A percentile compares a stretch with the other conserved stretches of the same genome.
phyloP scores from a whole-genome alignment of 768 basidiomycete genomes.

The Neoboletus brunneissimus region DNA sequence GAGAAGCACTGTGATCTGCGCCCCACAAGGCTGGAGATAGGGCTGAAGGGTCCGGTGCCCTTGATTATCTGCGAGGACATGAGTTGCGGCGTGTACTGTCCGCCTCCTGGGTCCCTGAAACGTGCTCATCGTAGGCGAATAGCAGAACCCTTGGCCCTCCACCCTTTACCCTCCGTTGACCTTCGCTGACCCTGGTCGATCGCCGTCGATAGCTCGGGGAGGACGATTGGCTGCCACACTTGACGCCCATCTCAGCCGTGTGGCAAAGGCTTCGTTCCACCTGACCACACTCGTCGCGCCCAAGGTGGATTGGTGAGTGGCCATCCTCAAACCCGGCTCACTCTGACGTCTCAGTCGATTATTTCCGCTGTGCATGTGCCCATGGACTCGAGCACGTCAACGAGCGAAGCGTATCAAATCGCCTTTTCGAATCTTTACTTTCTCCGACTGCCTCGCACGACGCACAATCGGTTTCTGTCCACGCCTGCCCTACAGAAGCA shows the following conservation, averaged over 20 bases:
- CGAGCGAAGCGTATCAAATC: not conserved
- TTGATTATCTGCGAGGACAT: not conserved
- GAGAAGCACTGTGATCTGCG: not conserved
- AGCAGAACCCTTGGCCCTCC: conserved; percentile 18
- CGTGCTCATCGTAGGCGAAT: conserved; percentile 7
- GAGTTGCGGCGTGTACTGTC: conserved; percentile 11
- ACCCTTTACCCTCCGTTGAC: conserved; percentile 4
- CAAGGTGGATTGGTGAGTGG: not conserved
- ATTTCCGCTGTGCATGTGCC: conserved; percentile 6
- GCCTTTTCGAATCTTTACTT: not conserved
- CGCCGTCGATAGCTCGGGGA: not conserved
- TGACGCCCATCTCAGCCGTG: not conserved
- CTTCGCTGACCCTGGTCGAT: not conserved
- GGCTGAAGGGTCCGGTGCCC: not conserved
- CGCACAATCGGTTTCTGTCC: not conserved
- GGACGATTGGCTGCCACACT: conserved; percentile 23
- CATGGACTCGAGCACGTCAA: conserved; percentile 1
- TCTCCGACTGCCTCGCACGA: conserved; percentile 5
- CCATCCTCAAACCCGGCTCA: not conserved
- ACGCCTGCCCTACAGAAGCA: not conserved
- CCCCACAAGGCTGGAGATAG: not conserved
- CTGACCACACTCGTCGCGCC: not conserved
- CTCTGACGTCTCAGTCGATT: conserved; percentile 7
- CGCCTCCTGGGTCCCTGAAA: conserved; percentile 14
- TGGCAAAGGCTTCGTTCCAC: not conserved